Evolutionary conservation across 2,329 filamentous ascomycete genomes (phyloP), one percentile per base, ranked within the genome.

Genomic region (Aspergillus latus): DNA sequence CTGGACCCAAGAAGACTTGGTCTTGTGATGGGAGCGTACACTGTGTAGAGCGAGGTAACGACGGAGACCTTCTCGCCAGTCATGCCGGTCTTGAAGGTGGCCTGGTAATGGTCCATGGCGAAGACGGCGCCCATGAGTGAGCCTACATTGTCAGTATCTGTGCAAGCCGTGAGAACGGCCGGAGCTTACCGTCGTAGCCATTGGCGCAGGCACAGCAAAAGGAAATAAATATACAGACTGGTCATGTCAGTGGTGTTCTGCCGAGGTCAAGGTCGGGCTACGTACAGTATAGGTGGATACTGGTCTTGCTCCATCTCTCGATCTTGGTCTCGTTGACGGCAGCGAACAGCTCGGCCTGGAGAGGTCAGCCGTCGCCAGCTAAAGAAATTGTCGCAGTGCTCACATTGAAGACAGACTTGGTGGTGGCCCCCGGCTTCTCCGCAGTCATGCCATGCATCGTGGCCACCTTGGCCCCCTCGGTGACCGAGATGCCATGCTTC

Each of bases 261-360:
- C 7, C 21, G 4, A 26, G 2, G 16, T 40, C 13, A 39, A n/a
- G 9, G n/a, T 11, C 9, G 6, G 4, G 32, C 3, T 1, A 64
- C 68, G 56, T 44, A 70, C 68, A 68, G 57, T 71, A 71, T 16
- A 71, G 56, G 28, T 69, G 68, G 2, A 71, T 57, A 6, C 67
- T 66, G 1, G 61, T 60, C 49, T 59, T 63, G 59, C 68, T 71
- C 68, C 68, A 71, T 50, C 45, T 60, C 43, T 61, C 54, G 42
- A 80, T 80, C 34, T 76, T 74, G 43, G 74, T 74, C 62, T 79
- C 78, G 49, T 78, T 68, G 44, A 80, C 68, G 40, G 78, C 78
- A 39, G 78, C 77, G 61, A 68, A 80, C 28, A 81, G 66, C 42
- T 80, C 78, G 65, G 79, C 78, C 78, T 80, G 60, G n/a, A 13